Conservation (phyloP, 495 filamentous ascomycete species). For the Daldinia decipiens region DNA sequence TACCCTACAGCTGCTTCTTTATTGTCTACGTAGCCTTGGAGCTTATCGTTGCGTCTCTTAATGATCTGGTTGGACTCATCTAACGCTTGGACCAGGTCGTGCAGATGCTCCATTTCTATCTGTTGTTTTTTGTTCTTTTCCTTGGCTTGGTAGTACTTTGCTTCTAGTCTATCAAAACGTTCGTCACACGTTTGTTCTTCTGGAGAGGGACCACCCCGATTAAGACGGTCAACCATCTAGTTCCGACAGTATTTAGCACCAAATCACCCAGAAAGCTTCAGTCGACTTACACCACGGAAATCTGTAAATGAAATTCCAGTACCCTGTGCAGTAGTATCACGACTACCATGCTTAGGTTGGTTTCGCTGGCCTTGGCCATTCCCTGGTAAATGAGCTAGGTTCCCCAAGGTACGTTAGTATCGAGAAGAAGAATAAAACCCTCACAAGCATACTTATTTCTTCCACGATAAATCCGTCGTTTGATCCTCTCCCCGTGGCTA, state of each 20-base stretch:
- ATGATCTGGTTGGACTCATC: conserved; percentile 6
- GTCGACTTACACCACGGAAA: background rate
- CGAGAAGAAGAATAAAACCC: background rate
- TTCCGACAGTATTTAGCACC: background rate
- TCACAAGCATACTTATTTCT: background rate
- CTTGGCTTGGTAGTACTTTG: background rate
- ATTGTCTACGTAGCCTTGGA: conserved; percentile 5
- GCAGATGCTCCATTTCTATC: background rate
- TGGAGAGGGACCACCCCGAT: background rate
- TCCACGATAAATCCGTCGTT: background rate
- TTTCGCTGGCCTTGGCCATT: background rate
- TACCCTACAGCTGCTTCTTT: background rate
- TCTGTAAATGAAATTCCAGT: background rate
- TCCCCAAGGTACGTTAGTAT: background rate
- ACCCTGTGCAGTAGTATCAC: background rate
- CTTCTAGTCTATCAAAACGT: conserved; percentile 1
- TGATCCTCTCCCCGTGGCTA: background rate
- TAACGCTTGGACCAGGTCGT: background rate
- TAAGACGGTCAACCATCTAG: conserved; percentile 11
- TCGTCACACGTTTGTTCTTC: background rate
- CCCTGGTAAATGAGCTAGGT: background rate
- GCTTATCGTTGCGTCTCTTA: conserved; percentile 4
- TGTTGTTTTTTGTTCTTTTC: conserved; percentile 4
- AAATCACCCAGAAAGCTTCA: background rate
- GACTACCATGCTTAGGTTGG: background rate